Evolutionary conservation across 139 green algal species (phyloP).

Genomic region (Chlorella sp.): DNA sequence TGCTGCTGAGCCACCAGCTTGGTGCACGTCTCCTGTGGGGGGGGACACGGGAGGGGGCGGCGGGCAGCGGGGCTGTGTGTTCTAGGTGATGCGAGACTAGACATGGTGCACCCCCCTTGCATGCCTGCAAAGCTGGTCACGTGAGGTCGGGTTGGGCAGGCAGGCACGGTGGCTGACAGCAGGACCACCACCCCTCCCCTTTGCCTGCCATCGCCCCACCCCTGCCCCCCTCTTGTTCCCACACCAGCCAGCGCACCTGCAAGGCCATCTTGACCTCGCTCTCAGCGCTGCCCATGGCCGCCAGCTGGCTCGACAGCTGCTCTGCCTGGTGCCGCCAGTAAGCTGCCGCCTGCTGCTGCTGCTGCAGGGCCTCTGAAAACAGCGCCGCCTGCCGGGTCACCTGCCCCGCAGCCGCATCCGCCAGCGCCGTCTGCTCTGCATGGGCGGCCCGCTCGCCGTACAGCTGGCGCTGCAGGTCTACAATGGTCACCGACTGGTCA

Average conservation of each 20-base stretch:
- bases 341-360: conserved; percentile 23
- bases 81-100: too few species aligned
- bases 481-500: not conserved
- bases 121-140: too few species aligned
- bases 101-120: too few species aligned
- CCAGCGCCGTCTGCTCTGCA: not conserved
- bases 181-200: too few species aligned
- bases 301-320: not conserved
- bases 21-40: conserved; percentile 17
- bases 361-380: conserved; percentile 30
- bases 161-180: not conserved
- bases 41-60: not conserved
- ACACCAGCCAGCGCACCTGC: conserved; percentile 3
- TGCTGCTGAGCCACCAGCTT: conserved; percentile 39
- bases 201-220: not conserved
- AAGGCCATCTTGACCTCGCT: not conserved
- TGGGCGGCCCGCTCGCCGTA: not conserved
- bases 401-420: conserved; percentile 1
- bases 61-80: not conserved
- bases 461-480: conserved; percentile 26
- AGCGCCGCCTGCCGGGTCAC: conserved; percentile 8
- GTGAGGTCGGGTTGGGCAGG: not conserved
- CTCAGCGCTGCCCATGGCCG: not conserved
- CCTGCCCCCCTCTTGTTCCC: too few species aligned
- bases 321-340: not conserved